Evolutionary conservation across 2,329 filamentous ascomycete genomes (phyloP), one percentile per base, ranked within the genome.

Genomic region (Saccharata proteae): DNA sequence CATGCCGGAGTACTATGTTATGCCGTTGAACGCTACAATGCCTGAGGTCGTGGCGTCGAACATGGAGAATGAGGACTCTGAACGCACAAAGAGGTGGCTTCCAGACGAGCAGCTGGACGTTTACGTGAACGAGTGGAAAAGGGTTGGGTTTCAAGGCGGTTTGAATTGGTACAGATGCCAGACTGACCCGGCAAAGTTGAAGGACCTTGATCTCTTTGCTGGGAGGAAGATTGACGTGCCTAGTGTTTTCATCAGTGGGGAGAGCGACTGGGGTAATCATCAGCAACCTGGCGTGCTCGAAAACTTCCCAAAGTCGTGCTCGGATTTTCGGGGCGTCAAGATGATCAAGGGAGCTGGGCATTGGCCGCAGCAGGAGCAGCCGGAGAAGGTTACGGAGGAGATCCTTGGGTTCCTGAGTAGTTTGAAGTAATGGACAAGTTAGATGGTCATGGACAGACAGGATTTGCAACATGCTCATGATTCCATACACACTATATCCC

Each of bases 1-100:
- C 36, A 65, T 81, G 61, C 77, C 77, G 0, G 60, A 69, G 31
- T 80, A 80, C 57, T 81, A 81, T 53, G 63, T 80, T 42, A 77
- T 81, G 74, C 68, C 63, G 1, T 49, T 65, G 3, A 44, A 66
- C 27, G 54, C 60, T 6, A 66, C 63, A 1, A 79, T 81, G 69
- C 71, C 73, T 0, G 58, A 70, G 27, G 61, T 64, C 0, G 65
- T 82, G 1, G 58, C 59, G 1, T 40, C 54, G 7, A 62, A 68
- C 42, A 77, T 79, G 73, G 40, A 45, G 2, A 47, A 45, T 12
- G 67, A 77, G 43, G 61, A 73, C 31, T 44, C 50, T 0, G 46
- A 40, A 17, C 61, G 60, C 7, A 61, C 57, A 3, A 55, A 61
- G 37, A 39, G 41, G 1, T 81, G 76, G 75, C 60, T 81, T 12